Conservation (phyloP, 2,329 filamentous ascomycete species). For the Verticillium albo-atrum region DNA sequence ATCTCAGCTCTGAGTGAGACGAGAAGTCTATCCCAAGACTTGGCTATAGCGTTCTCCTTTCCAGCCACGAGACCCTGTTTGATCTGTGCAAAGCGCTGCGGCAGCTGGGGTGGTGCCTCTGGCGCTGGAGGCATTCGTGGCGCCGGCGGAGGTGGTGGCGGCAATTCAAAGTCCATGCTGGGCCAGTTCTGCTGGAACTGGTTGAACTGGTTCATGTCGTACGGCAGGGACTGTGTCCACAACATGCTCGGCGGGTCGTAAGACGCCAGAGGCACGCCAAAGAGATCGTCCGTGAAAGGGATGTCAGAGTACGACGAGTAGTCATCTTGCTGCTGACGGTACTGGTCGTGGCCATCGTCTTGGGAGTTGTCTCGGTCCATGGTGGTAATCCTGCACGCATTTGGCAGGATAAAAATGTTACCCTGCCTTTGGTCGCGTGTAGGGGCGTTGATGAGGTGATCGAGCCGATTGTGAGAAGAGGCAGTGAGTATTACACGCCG, state of each 20-base stretch:
- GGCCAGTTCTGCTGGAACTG: conserved; percentile 3
- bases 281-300: conserved; percentile 3
- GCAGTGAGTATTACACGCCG: not conserved
- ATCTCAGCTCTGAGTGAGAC: conserved; percentile 46
- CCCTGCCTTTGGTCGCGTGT: not conserved
- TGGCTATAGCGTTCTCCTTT: conserved; percentile 48
- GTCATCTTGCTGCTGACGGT: not conserved
- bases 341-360: not conserved
- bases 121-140: not conserved
- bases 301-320: not conserved
- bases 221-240: conserved; percentile 13
- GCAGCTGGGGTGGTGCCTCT: conserved; percentile 40
- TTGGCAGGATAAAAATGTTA: not conserved
- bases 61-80: conserved; percentile 51
- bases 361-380: not conserved
- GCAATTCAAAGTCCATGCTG: not conserved
- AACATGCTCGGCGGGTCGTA: conserved; percentile 12
- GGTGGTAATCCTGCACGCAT: not conserved
- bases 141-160: not conserved
- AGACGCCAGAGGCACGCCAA: conserved; percentile 7
- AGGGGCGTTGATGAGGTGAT: not conserved
- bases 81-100: conserved; percentile 52
- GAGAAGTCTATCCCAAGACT: conserved; percentile 52
- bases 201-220: conserved; percentile 1
- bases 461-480: not conserved